These are phyloP conservation scores for Backusella mclennaniae DNA, from an alignment of 192 early-diverging fungal species.

Conservation along the genomic window DNA sequence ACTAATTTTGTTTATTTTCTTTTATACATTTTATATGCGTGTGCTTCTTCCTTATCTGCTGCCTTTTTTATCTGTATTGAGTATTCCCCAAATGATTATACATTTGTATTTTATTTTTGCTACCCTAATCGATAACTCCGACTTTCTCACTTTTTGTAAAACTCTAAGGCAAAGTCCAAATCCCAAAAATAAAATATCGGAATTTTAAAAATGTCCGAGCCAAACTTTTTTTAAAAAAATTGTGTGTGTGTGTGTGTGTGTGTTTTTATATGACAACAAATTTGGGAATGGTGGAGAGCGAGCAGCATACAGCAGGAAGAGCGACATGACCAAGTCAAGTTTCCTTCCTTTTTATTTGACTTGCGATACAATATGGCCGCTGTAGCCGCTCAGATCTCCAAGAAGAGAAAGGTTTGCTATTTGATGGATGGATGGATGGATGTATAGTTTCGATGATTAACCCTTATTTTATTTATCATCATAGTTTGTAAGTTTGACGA, in stretches of 20 bases:
- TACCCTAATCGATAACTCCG: no score
- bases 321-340: conserved; percentile 6
- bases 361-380: conserved; percentile 15
- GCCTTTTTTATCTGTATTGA: no score
- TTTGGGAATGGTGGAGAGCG: not conserved
- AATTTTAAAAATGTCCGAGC: not conserved
- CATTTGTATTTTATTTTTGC: no score
- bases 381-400: conserved; percentile 17
- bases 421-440: not conserved
- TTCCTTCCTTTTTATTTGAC: conserved; percentile 19
- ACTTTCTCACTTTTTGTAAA: no score
- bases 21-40: no score
- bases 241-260: not conserved
- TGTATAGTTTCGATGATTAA: not conserved
- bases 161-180: no score
- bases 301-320: not conserved
- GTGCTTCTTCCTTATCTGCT: no score
- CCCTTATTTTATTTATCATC: not conserved
- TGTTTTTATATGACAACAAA: not conserved
- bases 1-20: no score
- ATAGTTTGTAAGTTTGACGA: conserved; percentile 10
- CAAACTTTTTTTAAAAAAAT: conserved; percentile 3
- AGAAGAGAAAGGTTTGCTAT: conserved; percentile 14
- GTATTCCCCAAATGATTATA: no score
- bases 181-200: no score